A percentile compares a stretch with the other conserved stretches of the same genome.
Conservation (phyloP, 345 rosid genomes). For the Sisymbrium altissimum region DNA sequence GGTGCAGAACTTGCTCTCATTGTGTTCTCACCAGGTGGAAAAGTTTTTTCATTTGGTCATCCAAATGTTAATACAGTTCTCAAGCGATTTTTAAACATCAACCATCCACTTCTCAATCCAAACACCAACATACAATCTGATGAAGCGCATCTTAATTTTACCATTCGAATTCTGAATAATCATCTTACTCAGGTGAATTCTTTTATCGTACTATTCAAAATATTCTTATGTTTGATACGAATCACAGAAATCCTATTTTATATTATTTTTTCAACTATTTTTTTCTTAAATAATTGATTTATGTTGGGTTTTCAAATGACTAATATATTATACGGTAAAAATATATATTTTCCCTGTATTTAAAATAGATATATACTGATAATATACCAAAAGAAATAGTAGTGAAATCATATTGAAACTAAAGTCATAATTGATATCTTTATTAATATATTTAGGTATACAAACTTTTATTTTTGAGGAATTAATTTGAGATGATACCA, state of each 20-base stretch:
- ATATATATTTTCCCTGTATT: neutral
- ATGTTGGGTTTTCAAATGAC: no score
- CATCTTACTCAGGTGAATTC: conserved; percentile 45
- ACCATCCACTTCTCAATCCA: neutral
- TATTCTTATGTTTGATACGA: neutral
- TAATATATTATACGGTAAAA: neutral
- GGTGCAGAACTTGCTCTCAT: conserved; percentile 17
- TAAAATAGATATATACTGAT: neutral
- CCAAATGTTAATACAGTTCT: conserved; percentile 43
- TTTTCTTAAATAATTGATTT: no score
- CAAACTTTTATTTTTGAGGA: neutral
- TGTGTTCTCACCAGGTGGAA: conserved; percentile 26
- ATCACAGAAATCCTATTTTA: neutral
- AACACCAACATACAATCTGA: conserved; percentile 6
- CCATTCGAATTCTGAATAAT: conserved; percentile 41
- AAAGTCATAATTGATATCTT: neutral
- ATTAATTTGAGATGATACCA: neutral
- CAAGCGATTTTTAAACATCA: conserved; percentile 33
- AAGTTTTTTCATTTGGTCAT: conserved; percentile 61
- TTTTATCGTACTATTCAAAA: no score
- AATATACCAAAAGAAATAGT: neutral
- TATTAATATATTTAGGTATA: neutral
- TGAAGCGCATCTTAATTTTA: conserved; percentile 41
- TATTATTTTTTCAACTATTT: no score
- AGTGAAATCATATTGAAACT: neutral